Evolutionary conservation across 768 basidiomycete species (phyloP), one percentile per base, ranked within the genome.

Genomic region (Royoungia palumana): DNA sequence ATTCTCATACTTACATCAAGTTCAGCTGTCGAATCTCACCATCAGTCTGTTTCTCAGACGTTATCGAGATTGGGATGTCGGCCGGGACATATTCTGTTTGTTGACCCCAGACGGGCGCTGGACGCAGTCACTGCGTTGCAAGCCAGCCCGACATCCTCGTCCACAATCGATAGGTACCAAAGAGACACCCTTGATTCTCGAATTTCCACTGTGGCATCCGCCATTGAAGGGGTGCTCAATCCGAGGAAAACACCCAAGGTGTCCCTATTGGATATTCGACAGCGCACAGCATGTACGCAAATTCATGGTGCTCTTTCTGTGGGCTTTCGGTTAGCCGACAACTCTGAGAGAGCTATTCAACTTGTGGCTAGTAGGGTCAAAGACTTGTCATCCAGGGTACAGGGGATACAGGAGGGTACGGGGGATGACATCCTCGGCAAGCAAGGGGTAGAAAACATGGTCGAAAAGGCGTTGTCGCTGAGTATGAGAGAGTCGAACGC

Each of bases 111-210:
- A 37, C 80, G 81, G 32, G 87, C 87, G 0, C 49, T 82, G 11
- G 62, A 64, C 1, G 87, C 83, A 3, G 70, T 85, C 6, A 67
- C 67, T 27, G 55, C 70, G 21, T 66, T 90, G 28, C 75, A 71
- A 51, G 56, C 71, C 9, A 66, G 78, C 36, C 70, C 77, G 1
- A 65, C 64, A 5, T 79, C 79, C 1, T 53, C 78, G 13, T 56
- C 70, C 3, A 74, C 78, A 27, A 73, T 89, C 13, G 82, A 87
- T 51, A 72, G 69, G 49, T 90, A 81, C 64, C 85, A 87, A 58
- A 75, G 80, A 51, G 75, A 81, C 9, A 81, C 78, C 49, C 60
- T 78, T 20, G 76, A 71, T 7, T 89, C 87, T 17, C 70, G 74
- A n/a, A 63, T 89, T 22, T 76, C 83, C 8, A 59, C 68, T 20